Evolutionary conservation across 139 green algal species (phyloP).

Genomic region (Chlamydomonas sp.): DNA sequence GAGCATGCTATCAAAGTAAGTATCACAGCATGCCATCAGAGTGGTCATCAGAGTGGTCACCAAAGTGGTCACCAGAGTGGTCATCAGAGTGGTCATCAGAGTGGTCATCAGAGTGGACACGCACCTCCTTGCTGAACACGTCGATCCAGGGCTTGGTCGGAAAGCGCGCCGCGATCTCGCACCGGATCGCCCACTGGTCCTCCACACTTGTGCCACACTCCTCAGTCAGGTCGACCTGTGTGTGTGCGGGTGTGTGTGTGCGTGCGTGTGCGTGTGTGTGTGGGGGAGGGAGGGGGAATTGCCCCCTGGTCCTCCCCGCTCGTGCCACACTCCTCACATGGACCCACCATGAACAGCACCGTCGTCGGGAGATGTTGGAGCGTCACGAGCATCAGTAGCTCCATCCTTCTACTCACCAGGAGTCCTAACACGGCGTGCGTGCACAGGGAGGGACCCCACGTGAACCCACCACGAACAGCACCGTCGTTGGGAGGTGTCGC

Average conservation of each 20-base stretch:
- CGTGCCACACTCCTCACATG: conserved; percentile 87
- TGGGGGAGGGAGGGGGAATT: no score
- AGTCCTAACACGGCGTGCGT: no score
- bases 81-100: no score
- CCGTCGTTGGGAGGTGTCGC: conserved; percentile 70
- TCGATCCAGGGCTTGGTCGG: conserved; percentile 82
- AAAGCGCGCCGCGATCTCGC: conserved; percentile 36
- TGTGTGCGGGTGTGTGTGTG: no score
- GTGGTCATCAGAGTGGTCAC: no score
- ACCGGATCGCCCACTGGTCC: conserved; percentile 65
- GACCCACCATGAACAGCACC: conserved; percentile 84
- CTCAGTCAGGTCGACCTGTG: conserved; percentile 77
- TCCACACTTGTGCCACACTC: conserved; percentile 76
- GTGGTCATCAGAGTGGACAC: no score
- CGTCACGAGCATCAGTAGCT: conserved; percentile 85
- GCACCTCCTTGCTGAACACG: conserved; percentile 90
- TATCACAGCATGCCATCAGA: no score
- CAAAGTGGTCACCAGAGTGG: no score
- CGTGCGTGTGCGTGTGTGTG: no score
- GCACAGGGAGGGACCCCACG: no score
- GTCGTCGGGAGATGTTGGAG: conserved; percentile 78
- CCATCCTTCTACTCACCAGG: conserved; percentile 91
- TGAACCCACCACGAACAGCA: conserved; percentile 82
- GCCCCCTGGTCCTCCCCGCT: conserved; percentile 64
- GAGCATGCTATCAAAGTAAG: no score